These are phyloP conservation scores for Dendrobium huoshanense DNA, from an alignment of 106 monocot genomes.

Conservation along the genomic window DNA sequence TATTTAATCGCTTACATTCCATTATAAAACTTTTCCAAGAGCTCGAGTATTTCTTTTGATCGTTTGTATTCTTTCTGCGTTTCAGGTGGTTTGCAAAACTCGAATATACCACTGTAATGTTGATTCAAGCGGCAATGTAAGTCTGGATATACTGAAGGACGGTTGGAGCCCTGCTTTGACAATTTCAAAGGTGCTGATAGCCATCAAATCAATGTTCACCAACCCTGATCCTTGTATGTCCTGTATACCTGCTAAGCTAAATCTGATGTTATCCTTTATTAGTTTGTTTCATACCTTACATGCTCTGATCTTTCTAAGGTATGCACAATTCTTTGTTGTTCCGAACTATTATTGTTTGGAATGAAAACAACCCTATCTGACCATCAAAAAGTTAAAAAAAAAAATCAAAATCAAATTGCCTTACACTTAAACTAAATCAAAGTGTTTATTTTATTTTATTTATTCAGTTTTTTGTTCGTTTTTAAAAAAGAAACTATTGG, in stretches of 20 bases:
- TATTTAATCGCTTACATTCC: neutral
- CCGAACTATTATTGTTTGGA: no score
- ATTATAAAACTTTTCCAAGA: neutral
- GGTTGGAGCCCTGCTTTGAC: constrained; percentile 92
- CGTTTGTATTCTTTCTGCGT: constrained; percentile 1
- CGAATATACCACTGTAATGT: constrained; percentile 94
- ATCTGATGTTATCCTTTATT: neutral
- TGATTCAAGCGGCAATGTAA: constrained; percentile 55
- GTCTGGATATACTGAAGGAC: constrained; percentile 62
- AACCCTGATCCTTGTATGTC: constrained; percentile 80
- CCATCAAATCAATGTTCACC: constrained; percentile 62
- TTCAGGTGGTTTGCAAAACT: constrained; percentile 78
- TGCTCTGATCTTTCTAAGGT: neutral
- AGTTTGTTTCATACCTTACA: neutral
- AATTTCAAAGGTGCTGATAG: constrained; percentile 77
- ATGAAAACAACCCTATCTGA: no score
- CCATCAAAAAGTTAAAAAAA: neutral
- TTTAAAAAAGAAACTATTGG: neutral
- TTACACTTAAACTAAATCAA: neutral
- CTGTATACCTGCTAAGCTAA: neutral
- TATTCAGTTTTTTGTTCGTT: neutral
- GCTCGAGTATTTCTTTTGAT: neutral
- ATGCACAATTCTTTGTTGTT: no score
- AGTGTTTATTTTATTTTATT: neutral
- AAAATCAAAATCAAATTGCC: neutral